Percentiles rank a stretch among this genome's conserved stretches.
Evolutionary conservation across 2,329 filamentous ascomycete genomes (phyloP).

Genomic region (Mariannaea elegans): DNA sequence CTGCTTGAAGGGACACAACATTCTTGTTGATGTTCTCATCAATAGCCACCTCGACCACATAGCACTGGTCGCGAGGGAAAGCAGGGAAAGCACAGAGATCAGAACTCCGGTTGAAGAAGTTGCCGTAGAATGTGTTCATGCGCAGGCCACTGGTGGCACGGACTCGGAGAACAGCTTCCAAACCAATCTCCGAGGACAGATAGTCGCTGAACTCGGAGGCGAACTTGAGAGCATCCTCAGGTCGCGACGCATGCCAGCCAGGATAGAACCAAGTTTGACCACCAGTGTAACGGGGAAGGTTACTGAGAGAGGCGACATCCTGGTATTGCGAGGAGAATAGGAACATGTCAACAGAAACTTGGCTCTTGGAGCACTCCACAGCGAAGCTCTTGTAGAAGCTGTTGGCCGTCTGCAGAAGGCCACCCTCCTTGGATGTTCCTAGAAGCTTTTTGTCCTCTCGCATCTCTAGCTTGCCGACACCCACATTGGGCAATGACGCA

Average conservation of each 20-base stretch:
- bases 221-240: slow-evolving; percentile 97
- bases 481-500: slow-evolving; percentile 88
- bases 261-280: slow-evolving; percentile 99
- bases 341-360: slow-evolving; percentile 99
- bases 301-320: slow-evolving; percentile 95
- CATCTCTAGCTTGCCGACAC: slow-evolving; percentile 89
- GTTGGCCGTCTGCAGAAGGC: slow-evolving; percentile 88
- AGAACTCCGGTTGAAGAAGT: slow-evolving; percentile 98
- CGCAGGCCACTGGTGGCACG: slow-evolving; percentile 92
- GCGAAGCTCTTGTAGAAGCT: slow-evolving; percentile 99
- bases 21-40: slow-evolving; percentile 94
- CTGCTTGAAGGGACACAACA: slow-evolving; percentile 90
- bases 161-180: slow-evolving; percentile 95
- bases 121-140: slow-evolving; percentile 98
- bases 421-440: slow-evolving; percentile 90
- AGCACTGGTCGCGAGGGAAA: slow-evolving; percentile 96
- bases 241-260: slow-evolving; percentile 93
- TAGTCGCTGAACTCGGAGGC: slow-evolving; percentile 97
- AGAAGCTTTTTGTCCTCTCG: slow-evolving; percentile 96
- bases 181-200: slow-evolving; percentile 92
- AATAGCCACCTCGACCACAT: slow-evolving; percentile 97
- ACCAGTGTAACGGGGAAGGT: slow-evolving; percentile 93
- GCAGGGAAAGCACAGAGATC: slow-evolving; percentile 98
- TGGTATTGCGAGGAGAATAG: slow-evolving; percentile 96
- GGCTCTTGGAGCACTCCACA: slow-evolving; percentile 98